Evolutionary conservation across 225 moss, liverwort and hornwort species (phyloP), one percentile per base, ranked within the genome.

Genomic region (Takakia lepidozioides): DNA sequence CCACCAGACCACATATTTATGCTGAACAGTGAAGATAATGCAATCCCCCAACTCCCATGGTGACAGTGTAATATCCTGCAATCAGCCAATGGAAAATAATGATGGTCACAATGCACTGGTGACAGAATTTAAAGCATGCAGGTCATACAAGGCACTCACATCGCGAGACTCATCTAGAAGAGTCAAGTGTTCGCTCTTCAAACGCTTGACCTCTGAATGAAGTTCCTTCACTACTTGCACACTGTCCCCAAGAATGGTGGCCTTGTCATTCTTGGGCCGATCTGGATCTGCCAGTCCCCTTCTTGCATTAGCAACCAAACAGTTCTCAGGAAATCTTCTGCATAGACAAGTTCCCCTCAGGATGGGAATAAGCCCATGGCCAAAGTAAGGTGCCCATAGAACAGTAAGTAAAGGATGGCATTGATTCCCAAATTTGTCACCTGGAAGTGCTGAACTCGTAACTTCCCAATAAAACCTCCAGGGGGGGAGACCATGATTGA

Each of bases 201-300:
- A 71, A 46, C 95, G 87, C 51, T 90, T 98, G 49, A 98, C 82
- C 54, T 91, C 95, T 32, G 90, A 60, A 13, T 85, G 74, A 21
- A 90, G 67, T 56, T 98, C 90, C 63, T 65, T 82, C 38, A 98
- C 95, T 25, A 80, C 85, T 78, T 98, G 95, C n/a, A 98, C 87
- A 55, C 87, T 74, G 52, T 91, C 95, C 20, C 95, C 87, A 23
- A 98, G 80, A 50, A 98, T 87, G 27, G 95, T 98, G 15, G 90
- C 95, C 62, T 98, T 98, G 61, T 98, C 95, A 66, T 91, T 87
- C 69, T 91, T 98, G 6, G 95, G 95, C 37, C 95, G 86, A 71
- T 98, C 95, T 40, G 95, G 95, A 49, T 98, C 93, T 95, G 77
- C 68, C 32, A 32, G 32, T 11, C 7, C 32, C 7, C 7, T 7